These are phyloP conservation scores for Cucurbitaria berberidis DNA, from an alignment of 2,329 filamentous ascomycete species.

Conservation along the genomic window DNA sequence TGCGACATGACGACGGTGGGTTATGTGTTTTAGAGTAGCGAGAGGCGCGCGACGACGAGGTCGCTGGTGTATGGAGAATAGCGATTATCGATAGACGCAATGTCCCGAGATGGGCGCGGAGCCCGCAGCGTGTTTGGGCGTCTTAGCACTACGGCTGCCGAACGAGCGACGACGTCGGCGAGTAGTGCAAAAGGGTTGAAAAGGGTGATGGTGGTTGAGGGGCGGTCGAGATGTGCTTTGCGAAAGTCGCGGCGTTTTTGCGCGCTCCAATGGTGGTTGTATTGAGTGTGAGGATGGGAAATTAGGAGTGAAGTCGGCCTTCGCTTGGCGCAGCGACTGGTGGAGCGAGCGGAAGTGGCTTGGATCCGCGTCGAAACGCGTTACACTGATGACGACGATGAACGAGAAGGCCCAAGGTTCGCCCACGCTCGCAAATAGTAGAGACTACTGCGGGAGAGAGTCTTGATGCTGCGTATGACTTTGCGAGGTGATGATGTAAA, in stretches of 20 bases:
- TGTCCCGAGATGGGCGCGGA: slow-evolving; percentile 23
- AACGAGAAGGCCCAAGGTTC: slow-evolving; percentile 1
- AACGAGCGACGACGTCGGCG: slow-evolving; percentile 23
- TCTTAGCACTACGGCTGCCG: slow-evolving; percentile 14
- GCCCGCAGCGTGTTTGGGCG: slow-evolving; percentile 25
- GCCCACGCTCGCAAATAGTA: slow-evolving; percentile 8
- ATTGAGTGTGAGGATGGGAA: slow-evolving; percentile 37
- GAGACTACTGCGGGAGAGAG: background rate
- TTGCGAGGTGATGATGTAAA: slow-evolving; percentile 9
- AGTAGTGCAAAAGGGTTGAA: slow-evolving; percentile 1
- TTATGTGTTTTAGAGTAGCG: slow-evolving; percentile 9
- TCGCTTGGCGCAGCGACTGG: slow-evolving; percentile 42
- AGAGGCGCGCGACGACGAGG: slow-evolving; percentile 28
- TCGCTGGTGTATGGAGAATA: slow-evolving; percentile 22
- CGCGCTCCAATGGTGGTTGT: slow-evolving; percentile 32
- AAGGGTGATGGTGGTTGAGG: slow-evolving; percentile 8
- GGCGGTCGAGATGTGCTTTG: slow-evolving; percentile 6
- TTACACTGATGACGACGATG: slow-evolving; percentile 17
- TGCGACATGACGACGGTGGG: slow-evolving; percentile 31
- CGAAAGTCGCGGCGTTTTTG: slow-evolving; percentile 24
- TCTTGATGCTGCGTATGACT: slow-evolving; percentile 7
- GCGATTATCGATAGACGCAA: slow-evolving; percentile 29
- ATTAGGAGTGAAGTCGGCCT: slow-evolving; percentile 40
- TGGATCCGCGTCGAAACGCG: slow-evolving; percentile 20
- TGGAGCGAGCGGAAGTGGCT: slow-evolving; percentile 37